Conservation (phyloP, 495 filamentous ascomycete species). For the Geoglossum glabrum region DNA sequence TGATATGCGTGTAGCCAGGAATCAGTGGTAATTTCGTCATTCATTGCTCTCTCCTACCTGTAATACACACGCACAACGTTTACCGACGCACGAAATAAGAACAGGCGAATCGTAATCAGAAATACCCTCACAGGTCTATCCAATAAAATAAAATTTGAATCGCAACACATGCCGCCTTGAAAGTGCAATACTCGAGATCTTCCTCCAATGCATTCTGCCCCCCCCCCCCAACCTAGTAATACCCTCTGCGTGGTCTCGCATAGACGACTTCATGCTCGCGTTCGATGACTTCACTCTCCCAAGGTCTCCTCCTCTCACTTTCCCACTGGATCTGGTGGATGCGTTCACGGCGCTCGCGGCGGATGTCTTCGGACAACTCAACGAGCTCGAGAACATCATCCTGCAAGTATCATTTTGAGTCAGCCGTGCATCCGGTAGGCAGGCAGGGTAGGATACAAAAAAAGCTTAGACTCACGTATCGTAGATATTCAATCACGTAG, state of each 20-base stretch:
- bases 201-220: background rate
- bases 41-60: background rate
- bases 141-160: background rate
- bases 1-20: background rate
- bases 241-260: background rate
- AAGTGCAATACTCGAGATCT: background rate
- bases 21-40: background rate
- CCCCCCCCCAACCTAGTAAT: background rate
- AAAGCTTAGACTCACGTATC: constrained; percentile 41
- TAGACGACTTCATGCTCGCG: constrained; percentile 7
- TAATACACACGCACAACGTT: background rate
- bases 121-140: background rate
- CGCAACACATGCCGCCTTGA: background rate
- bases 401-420: constrained; percentile 23
- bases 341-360: constrained; percentile 50
- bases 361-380: constrained; percentile 63
- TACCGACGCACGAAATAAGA: background rate
- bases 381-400: constrained; percentile 76
- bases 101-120: background rate
- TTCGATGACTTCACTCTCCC: constrained; percentile 2
- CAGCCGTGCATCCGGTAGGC: constrained; percentile 9
- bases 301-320: constrained; percentile 28
- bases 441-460: constrained; percentile 2
- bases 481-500: constrained; percentile 81
- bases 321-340: constrained; percentile 70